Base-by-base conservation (phyloP, 768 basidiomycete species). In the Kwoniella bestiolae region DNA sequence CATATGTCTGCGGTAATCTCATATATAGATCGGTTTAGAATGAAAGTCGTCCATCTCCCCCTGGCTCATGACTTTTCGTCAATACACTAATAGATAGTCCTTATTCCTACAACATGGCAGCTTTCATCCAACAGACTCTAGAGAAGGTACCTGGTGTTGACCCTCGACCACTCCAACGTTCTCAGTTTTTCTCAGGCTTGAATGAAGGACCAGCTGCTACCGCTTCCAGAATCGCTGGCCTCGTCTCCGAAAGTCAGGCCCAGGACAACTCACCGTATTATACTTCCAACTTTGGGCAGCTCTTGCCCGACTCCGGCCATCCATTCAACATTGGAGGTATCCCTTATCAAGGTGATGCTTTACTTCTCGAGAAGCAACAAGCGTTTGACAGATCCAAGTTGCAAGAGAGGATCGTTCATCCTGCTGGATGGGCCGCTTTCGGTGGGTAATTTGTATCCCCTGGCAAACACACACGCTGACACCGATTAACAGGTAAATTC, bases 341-440 rank as follows among this genome's bases (percentile, higher is more conserved):
- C 35, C 78, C 76, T 1, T 70, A 65, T 47, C 76, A 78, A 50
- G 69, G 61, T 38, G 79, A 80, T 56, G 41, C 77, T 9, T 49
- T 73, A n/a, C 65, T 80, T 14, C 70, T 78, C 47, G 79, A 80
- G 67, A 77, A 80, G 62, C 79, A 78, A 58, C 72, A 76, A 64
- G 70, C 75, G 5, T 80, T 80, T 60, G 77, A 78, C 56, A 62
- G 79, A 41, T 70, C 67, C 16, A 77, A 80, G 72, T 60, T 72
- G 16, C 62, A 50, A 23, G 79, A 80, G 66, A 67, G 79, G 25
- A 77, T 79, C 62, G 79, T 80, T 11, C 79, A 80, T 56, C 77
- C 79, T n/a, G 65, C 63, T 47, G 75, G 73, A 50, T 76, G 71
- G 50, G 63, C 66, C 9, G 75, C 77, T 21, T 79, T 76, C 56